Evolutionary conservation across 1,284 basidiomycete species (phyloP).

Genomic region (Ustilago lituana): DNA sequence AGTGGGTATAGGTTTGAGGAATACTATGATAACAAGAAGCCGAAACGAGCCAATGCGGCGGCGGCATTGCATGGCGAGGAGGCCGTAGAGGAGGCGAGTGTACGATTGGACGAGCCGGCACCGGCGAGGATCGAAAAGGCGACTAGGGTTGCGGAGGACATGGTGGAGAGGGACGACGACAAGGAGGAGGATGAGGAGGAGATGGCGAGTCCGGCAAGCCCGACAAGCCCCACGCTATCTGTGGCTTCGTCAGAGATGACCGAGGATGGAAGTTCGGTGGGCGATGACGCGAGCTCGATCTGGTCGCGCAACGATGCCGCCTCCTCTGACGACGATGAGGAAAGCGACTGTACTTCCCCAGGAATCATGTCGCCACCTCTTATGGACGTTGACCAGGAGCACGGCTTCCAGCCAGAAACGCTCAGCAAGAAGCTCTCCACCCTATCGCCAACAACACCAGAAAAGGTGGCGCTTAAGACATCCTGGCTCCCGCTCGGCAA

Average conservation of each 20-base stretch:
- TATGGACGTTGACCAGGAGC: constrained; percentile 10
- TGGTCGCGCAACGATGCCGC: constrained; percentile 28
- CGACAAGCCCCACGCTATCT: constrained; percentile 24
- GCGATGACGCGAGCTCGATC: constrained; percentile 37
- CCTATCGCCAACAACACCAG: not conserved
- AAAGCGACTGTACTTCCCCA: constrained; percentile 35
- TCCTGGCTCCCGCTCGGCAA: constrained; percentile 27
- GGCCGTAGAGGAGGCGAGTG: constrained; percentile 28
- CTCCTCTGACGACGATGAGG: constrained; percentile 16
- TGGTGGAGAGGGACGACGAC: constrained; percentile 11
- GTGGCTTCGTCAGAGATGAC: constrained; percentile 11
- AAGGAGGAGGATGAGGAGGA: constrained; percentile 15
- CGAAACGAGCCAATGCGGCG: no score
- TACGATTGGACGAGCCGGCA: constrained; percentile 36
- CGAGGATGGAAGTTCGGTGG: constrained; percentile 22
- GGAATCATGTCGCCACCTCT: constrained; percentile 26
- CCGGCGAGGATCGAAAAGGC: constrained; percentile 20
- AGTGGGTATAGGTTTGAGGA: constrained; percentile 43
- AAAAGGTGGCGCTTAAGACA: not conserved
- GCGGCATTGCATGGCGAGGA: no score
- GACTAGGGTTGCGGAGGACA: not conserved
- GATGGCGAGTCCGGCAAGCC: constrained; percentile 16
- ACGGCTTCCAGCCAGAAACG: constrained; percentile 11
- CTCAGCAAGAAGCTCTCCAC: constrained; percentile 31
- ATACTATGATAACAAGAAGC: constrained; percentile 35